A percentile compares a stretch with the other conserved stretches of the same genome.
Evolutionary conservation across 2,329 filamentous ascomycete species (phyloP).

Genomic region (Arthrobotrys entomopaga): DNA sequence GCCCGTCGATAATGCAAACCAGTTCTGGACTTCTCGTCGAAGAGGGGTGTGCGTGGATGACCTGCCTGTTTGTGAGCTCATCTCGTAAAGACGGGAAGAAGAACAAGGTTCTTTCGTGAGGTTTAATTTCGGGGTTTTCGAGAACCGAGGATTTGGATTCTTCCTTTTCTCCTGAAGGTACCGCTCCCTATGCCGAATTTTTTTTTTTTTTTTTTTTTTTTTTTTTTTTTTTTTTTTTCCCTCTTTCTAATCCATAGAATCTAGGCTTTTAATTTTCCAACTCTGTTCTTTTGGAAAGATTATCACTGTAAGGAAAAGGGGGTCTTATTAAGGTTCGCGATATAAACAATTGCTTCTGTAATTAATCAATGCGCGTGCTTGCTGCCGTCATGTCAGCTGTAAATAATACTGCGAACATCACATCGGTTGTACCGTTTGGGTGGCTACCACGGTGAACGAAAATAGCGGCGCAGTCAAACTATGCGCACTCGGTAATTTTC

Average conservation of each 20-base stretch:
- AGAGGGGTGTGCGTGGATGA: constrained; percentile 16
- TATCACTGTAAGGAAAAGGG: constrained; percentile 50
- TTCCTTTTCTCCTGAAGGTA: constrained; percentile 2
- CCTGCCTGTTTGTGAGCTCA: constrained; percentile 19
- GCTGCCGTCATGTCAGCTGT: constrained; percentile 31
- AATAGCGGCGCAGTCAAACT: constrained; percentile 35
- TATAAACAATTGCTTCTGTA: constrained; percentile 13
- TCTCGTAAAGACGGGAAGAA: constrained; percentile 47
- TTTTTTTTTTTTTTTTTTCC: neutral
- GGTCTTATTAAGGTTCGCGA: constrained; percentile 11
- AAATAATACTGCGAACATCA: constrained; percentile 26
- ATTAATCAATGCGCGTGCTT: constrained; percentile 17
- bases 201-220: neutral
- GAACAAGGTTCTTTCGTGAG: constrained; percentile 32
- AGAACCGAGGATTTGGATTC: constrained; percentile 32
- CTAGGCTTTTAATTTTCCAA: too few relatives aligned
- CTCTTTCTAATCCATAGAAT: too few relatives aligned
- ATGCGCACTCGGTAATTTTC: constrained; percentile 31
- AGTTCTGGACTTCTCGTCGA: constrained; percentile 17
- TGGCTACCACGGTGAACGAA: neutral
- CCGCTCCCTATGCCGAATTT: neutral
- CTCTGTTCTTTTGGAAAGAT: constrained; percentile 12
- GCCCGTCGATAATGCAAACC: constrained; percentile 41
- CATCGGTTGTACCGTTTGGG: neutral
- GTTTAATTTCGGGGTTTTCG: constrained; percentile 50